Evolutionary conservation across 352 stramenopile genomes (phyloP).

Genomic region (Phytophthora meadii): DNA sequence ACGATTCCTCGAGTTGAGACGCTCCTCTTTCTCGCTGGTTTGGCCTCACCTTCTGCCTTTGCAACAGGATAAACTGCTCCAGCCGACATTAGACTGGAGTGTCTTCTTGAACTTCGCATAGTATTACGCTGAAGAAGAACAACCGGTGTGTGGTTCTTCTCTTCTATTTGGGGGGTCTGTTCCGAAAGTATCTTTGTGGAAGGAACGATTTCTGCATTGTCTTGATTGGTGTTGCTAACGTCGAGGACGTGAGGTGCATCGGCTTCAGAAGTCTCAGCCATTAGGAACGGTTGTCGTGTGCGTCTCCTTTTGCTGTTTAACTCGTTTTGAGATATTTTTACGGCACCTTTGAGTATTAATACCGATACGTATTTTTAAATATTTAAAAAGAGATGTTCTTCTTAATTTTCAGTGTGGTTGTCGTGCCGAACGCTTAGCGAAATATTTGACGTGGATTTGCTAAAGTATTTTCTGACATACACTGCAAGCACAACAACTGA

Average conservation of each 20-base stretch:
- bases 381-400: no score
- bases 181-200: not conserved
- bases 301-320: no score
- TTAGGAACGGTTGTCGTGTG: no score
- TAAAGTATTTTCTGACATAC: not conserved
- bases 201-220: no score
- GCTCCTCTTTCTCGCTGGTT: conserved; percentile 17
- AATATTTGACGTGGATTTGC: conserved; percentile 1
- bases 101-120: conserved; percentile 8
- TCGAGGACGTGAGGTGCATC: no score
- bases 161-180: not conserved
- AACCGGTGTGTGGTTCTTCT: no score
- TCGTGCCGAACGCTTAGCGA: not conserved
- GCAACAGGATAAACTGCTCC: conserved; percentile 15
- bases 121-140: not conserved
- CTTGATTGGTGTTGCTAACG: no score
- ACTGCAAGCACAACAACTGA: not conserved
- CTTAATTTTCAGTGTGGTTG: no score
- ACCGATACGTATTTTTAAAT: no score
- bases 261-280: no score
- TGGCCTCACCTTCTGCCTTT: conserved; percentile 1
- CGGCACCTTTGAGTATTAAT: no score
- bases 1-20: conserved; percentile 22
- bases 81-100: conserved; percentile 5
- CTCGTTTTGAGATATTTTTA: not conserved